A percentile compares a stretch with the other conserved stretches of the same genome.
phyloP scores from a whole-genome alignment of 2,329 filamentous ascomycete genomes.

The Emergomyces africanus region DNA sequence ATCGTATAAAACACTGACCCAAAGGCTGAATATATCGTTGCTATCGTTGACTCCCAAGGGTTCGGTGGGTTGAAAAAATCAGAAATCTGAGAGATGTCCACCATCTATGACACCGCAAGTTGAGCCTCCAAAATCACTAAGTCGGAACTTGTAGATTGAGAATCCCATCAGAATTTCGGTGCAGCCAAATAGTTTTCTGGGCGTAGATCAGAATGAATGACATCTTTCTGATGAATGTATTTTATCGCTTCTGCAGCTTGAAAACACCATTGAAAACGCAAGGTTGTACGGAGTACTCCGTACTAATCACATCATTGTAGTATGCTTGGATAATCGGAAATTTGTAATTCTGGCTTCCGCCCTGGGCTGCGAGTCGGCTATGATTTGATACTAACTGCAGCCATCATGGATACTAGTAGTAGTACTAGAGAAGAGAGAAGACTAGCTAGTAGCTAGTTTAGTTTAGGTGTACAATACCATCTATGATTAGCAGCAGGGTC shows the following conservation, averaged over 20 bases:
- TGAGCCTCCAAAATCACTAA: slow-evolving; percentile 24
- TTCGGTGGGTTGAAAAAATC: slow-evolving; percentile 13
- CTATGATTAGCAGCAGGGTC: no score
- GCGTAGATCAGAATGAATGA: slow-evolving; percentile 24
- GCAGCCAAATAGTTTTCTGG: slow-evolving; percentile 20
- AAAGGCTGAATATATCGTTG: slow-evolving; percentile 11
- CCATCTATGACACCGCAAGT: slow-evolving; percentile 18
- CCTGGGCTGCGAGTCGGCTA: no score
- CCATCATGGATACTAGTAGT: no score
- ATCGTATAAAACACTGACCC: slow-evolving; percentile 9
- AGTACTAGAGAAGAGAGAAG: no score
- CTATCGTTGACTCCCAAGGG: slow-evolving; percentile 6
- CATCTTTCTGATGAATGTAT: slow-evolving; percentile 19
- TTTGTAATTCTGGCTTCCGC: no score
- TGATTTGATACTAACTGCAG: no score
- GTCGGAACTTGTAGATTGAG: slow-evolving; percentile 19
- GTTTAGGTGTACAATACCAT: no score
- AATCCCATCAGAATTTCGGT: slow-evolving; percentile 12
- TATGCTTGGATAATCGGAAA: no score
- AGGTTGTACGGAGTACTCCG: no score
- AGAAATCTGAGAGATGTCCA: slow-evolving; percentile 14
- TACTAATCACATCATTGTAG: slow-evolving; percentile 10
- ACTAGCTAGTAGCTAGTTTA: no score
- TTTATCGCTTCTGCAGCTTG: slow-evolving; percentile 19
- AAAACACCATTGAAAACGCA: slow-evolving; percentile 16